Evolutionary conservation across 768 basidiomycete species (phyloP), one percentile per base, ranked within the genome.

Genomic region (Mycena olivaceomarginata): DNA sequence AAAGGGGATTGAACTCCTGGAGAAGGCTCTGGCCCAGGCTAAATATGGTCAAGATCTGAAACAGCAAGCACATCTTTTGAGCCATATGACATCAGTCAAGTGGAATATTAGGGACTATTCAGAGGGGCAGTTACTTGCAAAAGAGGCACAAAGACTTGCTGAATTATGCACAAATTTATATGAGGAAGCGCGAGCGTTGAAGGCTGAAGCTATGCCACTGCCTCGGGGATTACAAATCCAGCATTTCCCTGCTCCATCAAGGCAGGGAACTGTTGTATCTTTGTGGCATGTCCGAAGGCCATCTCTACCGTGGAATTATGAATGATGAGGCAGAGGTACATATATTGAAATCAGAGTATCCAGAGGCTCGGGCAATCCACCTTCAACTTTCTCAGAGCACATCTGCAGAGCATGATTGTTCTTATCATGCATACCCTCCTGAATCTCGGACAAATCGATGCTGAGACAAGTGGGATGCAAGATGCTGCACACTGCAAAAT

Each of bases 291-390:
- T n/a, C 56, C 12, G 65, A 43, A 22, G 57, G 72, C 11, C 2
- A 20, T 16, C 5, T 66, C n/a, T n/a, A 67, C 22, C 22, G 67
- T 15, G 2, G 5, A 11, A 40, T 60, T 20, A 60, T 16, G 25
- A 60, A 2, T 41, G 7, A 4, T 13, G 4, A 60, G 25, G 72
- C 65, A 20, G 72, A 74, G 16, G 56, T 74, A 4, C 45, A 74
- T 46, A 16, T 59, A 0, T 11, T 74, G 3, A 74, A 74, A 46
- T 67, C 72, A 1, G 72, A 74, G 60, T 74, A 74, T 56, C 25
- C 13, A 0, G 56, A 74, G 43, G 72, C 72, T 4, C 8, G 4
- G 3, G 1, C 1, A 1, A 37, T 74, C 11, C 9, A 66, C 20
- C 12, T 20, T 3, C 22, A 57, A 39, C 41, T 57, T 9, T 16